Evolutionary conservation across 805 yeast genomes (phyloP).

Genomic region (Peterozyma toletana): DNA sequence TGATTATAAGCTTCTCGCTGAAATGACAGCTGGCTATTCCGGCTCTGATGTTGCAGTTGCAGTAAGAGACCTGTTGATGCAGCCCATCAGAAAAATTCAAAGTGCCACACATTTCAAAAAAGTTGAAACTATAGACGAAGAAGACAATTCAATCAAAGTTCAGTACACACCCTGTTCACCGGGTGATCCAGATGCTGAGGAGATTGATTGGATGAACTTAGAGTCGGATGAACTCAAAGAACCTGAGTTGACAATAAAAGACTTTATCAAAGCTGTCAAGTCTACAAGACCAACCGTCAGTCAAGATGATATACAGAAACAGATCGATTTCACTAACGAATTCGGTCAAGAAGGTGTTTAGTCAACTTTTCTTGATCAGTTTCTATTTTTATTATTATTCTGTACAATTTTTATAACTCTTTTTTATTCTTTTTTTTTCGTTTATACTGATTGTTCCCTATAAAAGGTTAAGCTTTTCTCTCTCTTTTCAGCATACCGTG

Average conservation of each 20-base stretch:
- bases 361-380: not conserved
- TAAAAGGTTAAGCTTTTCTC: too few species aligned
- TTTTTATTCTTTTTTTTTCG: not conserved
- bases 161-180: slow-evolving; percentile 93
- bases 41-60: slow-evolving; percentile 97
- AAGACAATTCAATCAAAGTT: slow-evolving; percentile 23
- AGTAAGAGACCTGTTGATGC: slow-evolving; percentile 96
- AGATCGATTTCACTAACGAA: slow-evolving; percentile 83
- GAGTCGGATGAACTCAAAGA: slow-evolving; percentile 84
- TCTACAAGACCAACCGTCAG: slow-evolving; percentile 94
- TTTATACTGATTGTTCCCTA: too few species aligned
- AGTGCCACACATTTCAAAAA: slow-evolving; percentile 90
- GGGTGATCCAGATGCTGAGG: slow-evolving; percentile 81
- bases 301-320: slow-evolving; percentile 71
- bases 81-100: slow-evolving; percentile 93
- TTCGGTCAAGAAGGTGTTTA: slow-evolving; percentile 96
- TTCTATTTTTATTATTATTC: not conserved
- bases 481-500: too few species aligned
- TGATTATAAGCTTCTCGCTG: slow-evolving; percentile 75
- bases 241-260: slow-evolving; percentile 85
- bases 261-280: slow-evolving; percentile 87
- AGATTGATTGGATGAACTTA: slow-evolving; percentile 90
- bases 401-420: not conserved
- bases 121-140: slow-evolving; percentile 34
- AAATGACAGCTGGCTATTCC: slow-evolving; percentile 94